Percentiles rank a stretch among this genome's conserved stretches.
phyloP scores from a whole-genome alignment of 176 grass and related monocot species.

The Pontederia paniculata region DNA sequence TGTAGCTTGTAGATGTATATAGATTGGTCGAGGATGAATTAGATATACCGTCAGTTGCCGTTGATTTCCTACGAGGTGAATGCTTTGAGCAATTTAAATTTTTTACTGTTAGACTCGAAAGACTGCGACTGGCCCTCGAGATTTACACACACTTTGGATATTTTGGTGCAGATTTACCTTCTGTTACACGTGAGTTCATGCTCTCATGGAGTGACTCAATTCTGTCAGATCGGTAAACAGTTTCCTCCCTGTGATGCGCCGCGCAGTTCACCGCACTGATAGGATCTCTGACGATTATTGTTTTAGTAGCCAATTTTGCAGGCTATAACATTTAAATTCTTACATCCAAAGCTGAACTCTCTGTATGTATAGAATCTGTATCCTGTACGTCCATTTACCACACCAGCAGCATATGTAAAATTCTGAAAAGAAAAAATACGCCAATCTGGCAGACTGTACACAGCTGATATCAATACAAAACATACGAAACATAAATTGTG shows the following conservation, averaged over 20 bases:
- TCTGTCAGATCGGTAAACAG: slow-evolving; percentile 54
- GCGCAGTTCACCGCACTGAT: background rate
- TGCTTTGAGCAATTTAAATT: background rate
- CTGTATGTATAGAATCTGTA: too few species aligned
- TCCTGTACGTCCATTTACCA: too few species aligned
- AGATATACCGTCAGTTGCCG: slow-evolving; percentile 75
- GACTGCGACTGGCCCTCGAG: background rate
- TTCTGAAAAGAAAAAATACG: too few species aligned
- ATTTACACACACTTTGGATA: background rate
- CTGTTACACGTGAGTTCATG: slow-evolving; percentile 67
- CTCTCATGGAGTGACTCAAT: slow-evolving; percentile 82
- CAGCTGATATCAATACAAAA: too few species aligned
- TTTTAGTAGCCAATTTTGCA: background rate
- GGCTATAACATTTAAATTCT: too few species aligned
- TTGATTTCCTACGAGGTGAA: slow-evolving; percentile 78
- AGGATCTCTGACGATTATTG: too few species aligned
- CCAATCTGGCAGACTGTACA: too few species aligned
- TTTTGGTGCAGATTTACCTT: slow-evolving; percentile 63
- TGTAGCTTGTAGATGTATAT: slow-evolving; percentile 87
- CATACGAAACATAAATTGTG: too few species aligned
- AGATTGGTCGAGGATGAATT: slow-evolving; percentile 85
- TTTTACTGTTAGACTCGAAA: background rate
- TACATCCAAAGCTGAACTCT: too few species aligned
- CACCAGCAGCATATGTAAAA: too few species aligned
- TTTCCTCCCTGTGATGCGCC: background rate